Percentiles rank a stretch among this genome's conserved stretches.
Conservation (phyloP, 768 basidiomycete species). For the Termitomyces sp. region DNA sequence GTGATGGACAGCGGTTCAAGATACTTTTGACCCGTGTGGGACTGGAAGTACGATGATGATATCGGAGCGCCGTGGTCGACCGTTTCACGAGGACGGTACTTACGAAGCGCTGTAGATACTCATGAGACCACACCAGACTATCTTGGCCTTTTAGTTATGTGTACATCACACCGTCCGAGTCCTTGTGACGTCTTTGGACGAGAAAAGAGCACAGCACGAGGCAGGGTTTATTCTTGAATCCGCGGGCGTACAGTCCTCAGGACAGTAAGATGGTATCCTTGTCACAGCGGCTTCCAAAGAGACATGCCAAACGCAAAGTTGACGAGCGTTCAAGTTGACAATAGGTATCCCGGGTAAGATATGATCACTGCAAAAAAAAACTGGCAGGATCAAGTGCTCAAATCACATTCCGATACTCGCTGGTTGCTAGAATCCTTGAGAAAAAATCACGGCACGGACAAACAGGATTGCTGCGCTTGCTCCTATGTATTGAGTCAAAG, state of each 20-base stretch:
- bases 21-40: too few species aligned
- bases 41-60: background rate
- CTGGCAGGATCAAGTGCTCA: background rate
- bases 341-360: background rate
- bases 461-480: background rate
- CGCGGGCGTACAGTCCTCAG: background rate
- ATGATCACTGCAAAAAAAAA: background rate
- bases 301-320: background rate
- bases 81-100: background rate
- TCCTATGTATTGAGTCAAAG: background rate
- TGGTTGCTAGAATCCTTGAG: background rate
- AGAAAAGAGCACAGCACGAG: background rate
- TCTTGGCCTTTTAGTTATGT: background rate
- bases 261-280: too few species aligned
- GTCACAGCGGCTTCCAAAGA: background rate
- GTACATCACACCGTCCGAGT: too few species aligned
- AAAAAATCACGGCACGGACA: background rate
- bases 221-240: background rate
- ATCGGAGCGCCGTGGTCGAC: background rate
- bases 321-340: background rate
- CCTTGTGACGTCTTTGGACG: background rate
- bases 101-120: background rate
- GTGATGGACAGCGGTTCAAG: too few species aligned
- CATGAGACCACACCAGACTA: background rate
- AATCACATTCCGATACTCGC: background rate